Evolutionary conservation across 306 rosid species (phyloP).

Genomic region (Gastrolobium villosum): DNA sequence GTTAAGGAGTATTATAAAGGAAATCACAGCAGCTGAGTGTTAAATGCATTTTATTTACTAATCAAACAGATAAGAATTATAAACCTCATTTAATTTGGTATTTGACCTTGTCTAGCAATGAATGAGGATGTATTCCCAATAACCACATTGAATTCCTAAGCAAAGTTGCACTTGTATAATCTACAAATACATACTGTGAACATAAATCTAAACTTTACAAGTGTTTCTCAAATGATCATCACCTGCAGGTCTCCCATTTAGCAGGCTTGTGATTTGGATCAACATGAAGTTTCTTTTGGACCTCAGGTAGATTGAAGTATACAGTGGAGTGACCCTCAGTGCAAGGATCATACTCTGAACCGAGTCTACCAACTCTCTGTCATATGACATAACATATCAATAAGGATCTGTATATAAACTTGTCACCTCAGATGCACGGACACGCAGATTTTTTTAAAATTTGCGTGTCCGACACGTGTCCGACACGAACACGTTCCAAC

Average conservation of each 20-base stretch:
- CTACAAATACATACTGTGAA: not conserved
- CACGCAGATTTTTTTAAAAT: too few species aligned
- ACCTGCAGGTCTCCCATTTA: slow-evolving; percentile 91
- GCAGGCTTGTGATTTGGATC: slow-evolving; percentile 67
- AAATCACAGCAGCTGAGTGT: not conserved
- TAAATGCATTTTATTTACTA: not conserved
- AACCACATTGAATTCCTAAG: not conserved
- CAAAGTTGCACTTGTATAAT: too few species aligned
- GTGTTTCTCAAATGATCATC: slow-evolving; percentile 28
- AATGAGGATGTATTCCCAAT: not conserved
- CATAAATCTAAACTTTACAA: slow-evolving; percentile 31
- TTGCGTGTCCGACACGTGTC: too few species aligned
- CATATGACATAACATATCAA: slow-evolving; percentile 43
- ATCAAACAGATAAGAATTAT: not conserved
- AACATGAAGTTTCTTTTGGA: slow-evolving; percentile 78
- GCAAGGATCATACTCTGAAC: slow-evolving; percentile 87
- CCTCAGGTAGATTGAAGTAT: slow-evolving; percentile 87
- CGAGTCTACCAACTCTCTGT: slow-evolving; percentile 66
- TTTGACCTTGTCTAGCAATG: slow-evolving; percentile 1
- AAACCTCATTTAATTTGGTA: not conserved
- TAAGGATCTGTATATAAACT: slow-evolving; percentile 36
- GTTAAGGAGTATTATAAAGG: not conserved
- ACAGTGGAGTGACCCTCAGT: slow-evolving; percentile 69
- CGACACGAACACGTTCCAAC: too few species aligned
- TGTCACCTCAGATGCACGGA: too few species aligned